Base-by-base conservation (phyloP, 2,329 filamentous ascomycete genomes). In the Dendryphion nanum region DNA sequence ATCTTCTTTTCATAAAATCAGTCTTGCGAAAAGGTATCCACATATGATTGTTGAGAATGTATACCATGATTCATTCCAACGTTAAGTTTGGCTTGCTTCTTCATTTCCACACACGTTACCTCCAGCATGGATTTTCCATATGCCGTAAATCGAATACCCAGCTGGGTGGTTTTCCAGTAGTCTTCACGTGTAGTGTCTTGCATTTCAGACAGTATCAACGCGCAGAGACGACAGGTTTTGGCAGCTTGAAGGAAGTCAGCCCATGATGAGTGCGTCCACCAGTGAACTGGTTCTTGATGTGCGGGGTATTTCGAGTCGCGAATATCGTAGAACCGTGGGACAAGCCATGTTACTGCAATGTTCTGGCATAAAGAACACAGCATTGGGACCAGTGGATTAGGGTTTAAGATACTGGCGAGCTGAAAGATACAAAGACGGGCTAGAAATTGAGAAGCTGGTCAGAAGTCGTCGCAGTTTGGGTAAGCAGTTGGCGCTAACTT, bases 271-370 rank as follows among this genome's bases (percentile, higher is more conserved):
- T 40, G 18, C 3, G 37, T 40, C 37, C 31, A 40, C 30, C 31
- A 35, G 19, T 35, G 23, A 7, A 35, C 10, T n/a, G 37, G 30
- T 24, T 35, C 37, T 8, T 20, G 13, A 8, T 30, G 30, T 19
- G 37, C 30, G 31, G 37, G 36, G 30, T 38, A 38, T 26, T 33
- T 26, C 20, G n/a, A 17, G 23, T 38, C 36, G n/a, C 36, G 18
- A 6, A 38, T 17, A 12, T 40, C 37, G 18, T 34, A 30, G 24
- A 40, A 34, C 21, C 37, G 30, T 18, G 37, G 37, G n/a, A 40
- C 31, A 17, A 40, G 37, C 37, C 37, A 40, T 10, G 23, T 31
- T 8, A 14, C 30, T 18, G 37, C 12, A n/a, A 40, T 30, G 18
- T 40, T 40, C 23, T 40, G 15, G 31, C 37, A 40, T n/a, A n/a